Evolutionary conservation across 2,329 filamentous ascomycete genomes (phyloP).

Genomic region (Trichoderma simmonsii): DNA sequence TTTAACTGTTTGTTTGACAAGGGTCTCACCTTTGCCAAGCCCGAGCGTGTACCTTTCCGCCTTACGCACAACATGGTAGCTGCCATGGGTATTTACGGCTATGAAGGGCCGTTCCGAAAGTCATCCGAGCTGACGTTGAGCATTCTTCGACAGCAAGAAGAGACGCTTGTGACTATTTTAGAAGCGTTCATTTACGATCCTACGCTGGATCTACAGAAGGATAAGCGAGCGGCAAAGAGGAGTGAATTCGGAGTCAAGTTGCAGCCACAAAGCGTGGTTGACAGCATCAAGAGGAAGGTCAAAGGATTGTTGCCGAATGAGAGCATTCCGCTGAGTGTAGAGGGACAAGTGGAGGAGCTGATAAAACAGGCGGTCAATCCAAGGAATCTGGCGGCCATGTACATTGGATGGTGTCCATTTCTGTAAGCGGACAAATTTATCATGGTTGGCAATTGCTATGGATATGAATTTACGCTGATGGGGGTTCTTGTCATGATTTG

Average conservation of each 20-base stretch:
- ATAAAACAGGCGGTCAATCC: constrained; percentile 82
- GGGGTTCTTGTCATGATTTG: neutral
- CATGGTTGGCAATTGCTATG: too few species aligned
- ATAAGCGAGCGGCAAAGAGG: constrained; percentile 48
- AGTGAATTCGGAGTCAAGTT: constrained; percentile 45
- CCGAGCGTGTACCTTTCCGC: constrained; percentile 91
- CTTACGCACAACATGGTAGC: constrained; percentile 98
- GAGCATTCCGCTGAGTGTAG: constrained; percentile 87
- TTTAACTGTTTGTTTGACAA: constrained; percentile 99
- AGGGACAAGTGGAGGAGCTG: constrained; percentile 95
- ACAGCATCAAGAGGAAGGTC: constrained; percentile 84
- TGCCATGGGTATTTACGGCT: constrained; percentile 91
- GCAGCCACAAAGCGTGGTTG: constrained; percentile 71
- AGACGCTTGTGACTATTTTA: constrained; percentile 94
- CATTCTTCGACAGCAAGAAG: constrained; percentile 84
- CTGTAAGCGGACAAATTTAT: constrained; percentile 36
- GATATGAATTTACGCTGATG: neutral
- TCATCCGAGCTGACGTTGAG: constrained; percentile 85
- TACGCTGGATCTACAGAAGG: constrained; percentile 81
- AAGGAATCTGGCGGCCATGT: constrained; percentile 84
- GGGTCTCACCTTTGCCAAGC: constrained; percentile 89
- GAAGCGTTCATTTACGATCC: constrained; percentile 98
- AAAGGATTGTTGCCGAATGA: constrained; percentile 80
- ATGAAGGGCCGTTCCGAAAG: constrained; percentile 88
- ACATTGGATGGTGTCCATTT: constrained; percentile 84